phyloP scores from a whole-genome alignment of 2,329 filamentous ascomycete genomes.

The Aspergillus unguis region DNA sequence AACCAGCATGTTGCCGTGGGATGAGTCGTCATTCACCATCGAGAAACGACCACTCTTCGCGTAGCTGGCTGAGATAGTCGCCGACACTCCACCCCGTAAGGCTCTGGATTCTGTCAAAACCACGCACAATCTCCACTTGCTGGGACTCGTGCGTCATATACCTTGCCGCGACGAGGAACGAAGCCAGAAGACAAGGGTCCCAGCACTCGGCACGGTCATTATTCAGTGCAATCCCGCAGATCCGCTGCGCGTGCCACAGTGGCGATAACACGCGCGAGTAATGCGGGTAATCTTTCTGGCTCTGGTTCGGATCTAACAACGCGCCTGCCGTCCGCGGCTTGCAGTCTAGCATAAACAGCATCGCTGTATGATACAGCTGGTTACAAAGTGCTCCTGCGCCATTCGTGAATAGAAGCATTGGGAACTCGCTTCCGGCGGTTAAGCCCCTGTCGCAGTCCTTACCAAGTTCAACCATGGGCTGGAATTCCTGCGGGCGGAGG shows the following conservation, averaged over 20 bases:
- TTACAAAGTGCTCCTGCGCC: slow-evolving; percentile 47
- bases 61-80: slow-evolving; percentile 18
- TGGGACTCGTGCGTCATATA: slow-evolving; percentile 50
- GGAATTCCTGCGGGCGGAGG: slow-evolving; percentile 26
- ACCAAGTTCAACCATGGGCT: slow-evolving; percentile 35
- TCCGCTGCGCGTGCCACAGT: slow-evolving; percentile 49
- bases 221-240: slow-evolving; percentile 50
- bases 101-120: slow-evolving; percentile 37
- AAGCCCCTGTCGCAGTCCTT: slow-evolving; percentile 21
- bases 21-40: slow-evolving; percentile 10
- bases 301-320: slow-evolving; percentile 19
- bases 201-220: slow-evolving; percentile 47
- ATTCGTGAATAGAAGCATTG: slow-evolving; percentile 47
- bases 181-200: slow-evolving; percentile 50
- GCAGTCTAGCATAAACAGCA: slow-evolving; percentile 51
- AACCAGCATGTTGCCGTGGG: slow-evolving; percentile 1
- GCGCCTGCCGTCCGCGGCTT: slow-evolving; percentile 44
- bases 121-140: slow-evolving; percentile 42
- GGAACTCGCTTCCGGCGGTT: slow-evolving; percentile 24
- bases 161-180: slow-evolving; percentile 46
- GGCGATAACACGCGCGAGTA: slow-evolving; percentile 39
- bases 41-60: slow-evolving; percentile 24
- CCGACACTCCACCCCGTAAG: slow-evolving; percentile 45
- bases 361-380: slow-evolving; percentile 57
- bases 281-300: slow-evolving; percentile 13